Evolutionary conservation across 2,329 filamentous ascomycete species (phyloP), one percentile per base, ranked within the genome.

Genomic region (Aureobasidium sp.): DNA sequence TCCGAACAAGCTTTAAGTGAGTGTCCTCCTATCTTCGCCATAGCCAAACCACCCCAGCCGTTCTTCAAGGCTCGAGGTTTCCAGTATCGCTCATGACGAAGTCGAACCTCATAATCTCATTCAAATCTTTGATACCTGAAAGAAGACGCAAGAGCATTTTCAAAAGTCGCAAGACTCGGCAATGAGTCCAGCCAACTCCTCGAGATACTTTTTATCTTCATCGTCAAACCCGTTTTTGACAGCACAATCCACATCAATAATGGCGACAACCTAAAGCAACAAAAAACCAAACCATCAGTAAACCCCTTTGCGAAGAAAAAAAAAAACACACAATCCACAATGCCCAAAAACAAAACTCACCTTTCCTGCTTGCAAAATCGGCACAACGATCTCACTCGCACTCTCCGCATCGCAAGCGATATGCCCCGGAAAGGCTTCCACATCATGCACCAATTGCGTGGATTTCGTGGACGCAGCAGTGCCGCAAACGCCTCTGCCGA

Each of bases 191-290:
- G 87, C 87, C 69, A 93, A 74, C 68, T 83, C 76, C 73, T 93
- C 88, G 63, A 94, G 73, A 67, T 83, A 83, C 64, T 70, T 73
- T 73, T 81, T 80, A 72, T 94, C 90, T 48, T 86, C 81, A 63
- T 84, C 79, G 66, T 90, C 84, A 67, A 92, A 92, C 0, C 89
- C 88, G 15, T 81, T 74, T 58, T 82, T 67, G 39, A 81, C 83
- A 1, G 86, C 84, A 70, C 90, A 93, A 73, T 94, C 90, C 27
- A 93, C 79, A 69, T 94, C 90, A 64, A 94, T 90, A 66, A 93
- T 89, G 2, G 85, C 89, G 25, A 89, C 85, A 6, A 88, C 76
- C 76, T 82, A 25, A 9, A 27, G 9, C 8, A 6, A 88, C 75
- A 76, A 82, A 14, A 11, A 58, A 22, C 7, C 17, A 1, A 25